These are phyloP conservation scores for Persicaria tinctoria DNA, from an alignment of 148 eudicot species.

Conservation along the genomic window DNA sequence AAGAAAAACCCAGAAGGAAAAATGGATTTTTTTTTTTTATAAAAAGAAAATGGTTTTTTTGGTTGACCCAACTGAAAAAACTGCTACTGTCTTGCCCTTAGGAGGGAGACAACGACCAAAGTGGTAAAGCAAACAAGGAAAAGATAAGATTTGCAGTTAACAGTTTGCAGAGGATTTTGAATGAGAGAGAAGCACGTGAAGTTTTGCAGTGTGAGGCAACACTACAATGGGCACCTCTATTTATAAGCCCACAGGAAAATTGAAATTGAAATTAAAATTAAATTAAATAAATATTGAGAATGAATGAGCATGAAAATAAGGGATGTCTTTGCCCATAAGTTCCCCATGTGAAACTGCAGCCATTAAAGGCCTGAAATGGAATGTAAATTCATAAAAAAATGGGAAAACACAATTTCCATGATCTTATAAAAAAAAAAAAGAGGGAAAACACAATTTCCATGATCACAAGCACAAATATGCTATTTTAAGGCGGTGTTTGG, in stretches of 20 bases:
- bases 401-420: no score
- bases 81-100: not conserved
- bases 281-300: no score
- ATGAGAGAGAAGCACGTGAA: constrained; percentile 2
- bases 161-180: constrained; percentile 8
- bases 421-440: no score
- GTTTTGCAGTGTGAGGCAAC: constrained; percentile 2
- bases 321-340: constrained; percentile 4
- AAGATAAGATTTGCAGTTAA: constrained; percentile 11
- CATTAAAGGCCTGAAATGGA: no score
- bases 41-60: not conserved
- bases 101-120: constrained; percentile 1
- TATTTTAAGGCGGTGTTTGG: no score
- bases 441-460: no score
- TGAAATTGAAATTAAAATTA: no score
- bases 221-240: not conserved
- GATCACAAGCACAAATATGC: no score
- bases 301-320: no score
- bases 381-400: no score
- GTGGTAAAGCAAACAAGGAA: not conserved
- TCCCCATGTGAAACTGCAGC: no score
- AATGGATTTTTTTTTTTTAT: not conserved
- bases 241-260: constrained; percentile 5
- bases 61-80: constrained; percentile 11
- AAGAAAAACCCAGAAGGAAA: not conserved